A percentile compares a stretch with the other conserved stretches of the same genome.
Evolutionary conservation across 164 flowering plant species (phyloP).

Genomic region (Tetrastigma voinierianum): DNA sequence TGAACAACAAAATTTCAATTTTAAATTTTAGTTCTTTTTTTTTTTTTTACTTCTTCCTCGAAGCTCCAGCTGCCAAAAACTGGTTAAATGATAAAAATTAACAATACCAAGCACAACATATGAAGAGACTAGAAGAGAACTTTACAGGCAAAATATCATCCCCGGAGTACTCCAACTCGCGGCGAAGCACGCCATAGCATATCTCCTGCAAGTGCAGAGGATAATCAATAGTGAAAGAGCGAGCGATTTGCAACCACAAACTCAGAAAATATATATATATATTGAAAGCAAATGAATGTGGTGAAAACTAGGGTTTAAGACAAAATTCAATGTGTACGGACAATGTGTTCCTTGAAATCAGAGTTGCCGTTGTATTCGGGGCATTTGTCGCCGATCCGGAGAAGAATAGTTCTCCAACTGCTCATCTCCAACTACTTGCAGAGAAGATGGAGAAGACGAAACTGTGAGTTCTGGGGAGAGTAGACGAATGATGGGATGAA

Average conservation of each 20-base stretch:
- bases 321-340: slow-evolving; percentile 24
- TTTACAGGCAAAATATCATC: slow-evolving; percentile 64
- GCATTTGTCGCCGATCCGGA: slow-evolving; percentile 89
- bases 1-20: background rate
- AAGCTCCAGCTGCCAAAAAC: background rate
- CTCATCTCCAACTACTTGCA: slow-evolving; percentile 35
- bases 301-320: slow-evolving; percentile 1
- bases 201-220: slow-evolving; percentile 57
- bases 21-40: background rate
- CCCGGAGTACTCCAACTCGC: slow-evolving; percentile 69
- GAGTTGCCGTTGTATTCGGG: slow-evolving; percentile 67
- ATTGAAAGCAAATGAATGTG: background rate
- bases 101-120: background rate
- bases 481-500: too few relatives aligned
- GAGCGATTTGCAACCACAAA: slow-evolving; percentile 4
- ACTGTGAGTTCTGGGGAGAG: too few relatives aligned
- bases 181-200: slow-evolving; percentile 61
- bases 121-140: background rate
- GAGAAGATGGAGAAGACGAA: too few relatives aligned
- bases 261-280: background rate
- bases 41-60: background rate
- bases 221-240: background rate
- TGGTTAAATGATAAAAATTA: background rate
- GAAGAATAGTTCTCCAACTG: slow-evolving; percentile 72
- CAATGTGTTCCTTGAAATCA: slow-evolving; percentile 93